Percentiles rank a stretch among this genome's conserved stretches.
Conservation (phyloP, 441 rosid species). For the Kokia cookei region DNA sequence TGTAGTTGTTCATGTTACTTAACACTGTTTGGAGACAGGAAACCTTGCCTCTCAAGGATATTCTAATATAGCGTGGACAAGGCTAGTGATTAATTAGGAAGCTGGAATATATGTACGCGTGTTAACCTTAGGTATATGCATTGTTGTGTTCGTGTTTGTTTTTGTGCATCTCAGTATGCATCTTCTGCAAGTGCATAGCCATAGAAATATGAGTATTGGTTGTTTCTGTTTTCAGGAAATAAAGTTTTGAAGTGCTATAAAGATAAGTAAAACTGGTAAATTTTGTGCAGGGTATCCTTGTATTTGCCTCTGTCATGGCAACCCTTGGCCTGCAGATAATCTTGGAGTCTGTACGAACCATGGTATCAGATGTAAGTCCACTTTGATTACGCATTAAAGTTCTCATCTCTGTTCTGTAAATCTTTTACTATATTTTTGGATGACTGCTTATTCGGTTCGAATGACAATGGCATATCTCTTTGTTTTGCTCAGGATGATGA, state of each 20-base stretch:
- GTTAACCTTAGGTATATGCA: not conserved
- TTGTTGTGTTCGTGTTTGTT: not conserved
- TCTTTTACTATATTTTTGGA: slow-evolving; percentile 9
- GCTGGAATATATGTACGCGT: not conserved
- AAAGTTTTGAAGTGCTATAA: not conserved
- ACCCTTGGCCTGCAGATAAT: slow-evolving; percentile 95
- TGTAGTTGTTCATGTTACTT: not conserved
- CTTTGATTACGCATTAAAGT: slow-evolving; percentile 1
- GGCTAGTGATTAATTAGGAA: not conserved
- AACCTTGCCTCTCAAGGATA: not conserved
- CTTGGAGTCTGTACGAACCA: slow-evolving; percentile 69
- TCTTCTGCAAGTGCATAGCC: not conserved
- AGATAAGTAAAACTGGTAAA: not conserved
- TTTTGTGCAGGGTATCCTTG: slow-evolving; percentile 80
- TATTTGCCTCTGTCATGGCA: slow-evolving; percentile 97
- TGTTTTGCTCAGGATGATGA: slow-evolving; percentile 47
- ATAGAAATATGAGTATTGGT: not conserved
- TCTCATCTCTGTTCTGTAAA: not conserved
- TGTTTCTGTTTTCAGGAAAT: not conserved
- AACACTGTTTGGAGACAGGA: not conserved
- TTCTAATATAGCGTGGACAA: not conserved
- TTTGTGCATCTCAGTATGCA: not conserved
- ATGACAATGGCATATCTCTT: not conserved
- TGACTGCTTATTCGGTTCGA: not conserved
- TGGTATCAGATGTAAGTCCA: slow-evolving; percentile 62